These are phyloP conservation scores for Penicillium sp. DNA, from an alignment of 2,329 filamentous ascomycete species.

Conservation along the genomic window DNA sequence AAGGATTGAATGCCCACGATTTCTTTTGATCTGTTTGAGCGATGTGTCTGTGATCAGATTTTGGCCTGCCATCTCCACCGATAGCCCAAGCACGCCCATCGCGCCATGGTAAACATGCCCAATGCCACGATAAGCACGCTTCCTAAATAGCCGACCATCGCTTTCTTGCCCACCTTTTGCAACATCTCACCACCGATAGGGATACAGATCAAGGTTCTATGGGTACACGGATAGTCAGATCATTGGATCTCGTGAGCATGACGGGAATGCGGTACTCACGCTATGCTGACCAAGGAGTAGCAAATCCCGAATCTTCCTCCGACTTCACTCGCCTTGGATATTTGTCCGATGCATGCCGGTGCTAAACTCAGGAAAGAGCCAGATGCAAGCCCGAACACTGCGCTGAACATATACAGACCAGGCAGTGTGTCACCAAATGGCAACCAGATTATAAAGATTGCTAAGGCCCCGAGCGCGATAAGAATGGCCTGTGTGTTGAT, in stretches of 20 bases:
- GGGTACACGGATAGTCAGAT: not conserved
- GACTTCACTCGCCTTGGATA: slow-evolving; percentile 50
- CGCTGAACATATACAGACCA: slow-evolving; percentile 31
- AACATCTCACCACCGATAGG: slow-evolving; percentile 53
- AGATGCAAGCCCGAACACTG: slow-evolving; percentile 49
- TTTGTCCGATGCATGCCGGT: slow-evolving; percentile 49
- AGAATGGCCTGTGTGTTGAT: slow-evolving; percentile 45
- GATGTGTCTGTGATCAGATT: slow-evolving; percentile 19
- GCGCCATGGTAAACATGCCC: slow-evolving; percentile 33
- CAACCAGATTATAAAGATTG: slow-evolving; percentile 47
- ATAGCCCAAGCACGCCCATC: slow-evolving; percentile 42
- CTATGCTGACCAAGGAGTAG: slow-evolving; percentile 51
- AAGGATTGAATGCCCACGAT: not conserved
- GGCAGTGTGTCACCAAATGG: slow-evolving; percentile 39
- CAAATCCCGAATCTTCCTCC: slow-evolving; percentile 51
- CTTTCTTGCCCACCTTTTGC: slow-evolving; percentile 45
- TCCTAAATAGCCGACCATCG: slow-evolving; percentile 49
- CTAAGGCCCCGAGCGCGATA: slow-evolving; percentile 36
- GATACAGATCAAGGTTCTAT: slow-evolving; percentile 46
- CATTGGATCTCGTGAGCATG: not conserved
- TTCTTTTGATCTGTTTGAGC: not conserved
- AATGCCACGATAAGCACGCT: slow-evolving; percentile 42
- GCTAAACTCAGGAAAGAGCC: slow-evolving; percentile 50
- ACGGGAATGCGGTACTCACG: slow-evolving; percentile 27
- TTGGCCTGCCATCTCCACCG: slow-evolving; percentile 40